A percentile compares a stretch with the other conserved stretches of the same genome.
Evolutionary conservation across 2,329 filamentous ascomycete genomes (phyloP).

Genomic region (Pyrenochaeta sp.): DNA sequence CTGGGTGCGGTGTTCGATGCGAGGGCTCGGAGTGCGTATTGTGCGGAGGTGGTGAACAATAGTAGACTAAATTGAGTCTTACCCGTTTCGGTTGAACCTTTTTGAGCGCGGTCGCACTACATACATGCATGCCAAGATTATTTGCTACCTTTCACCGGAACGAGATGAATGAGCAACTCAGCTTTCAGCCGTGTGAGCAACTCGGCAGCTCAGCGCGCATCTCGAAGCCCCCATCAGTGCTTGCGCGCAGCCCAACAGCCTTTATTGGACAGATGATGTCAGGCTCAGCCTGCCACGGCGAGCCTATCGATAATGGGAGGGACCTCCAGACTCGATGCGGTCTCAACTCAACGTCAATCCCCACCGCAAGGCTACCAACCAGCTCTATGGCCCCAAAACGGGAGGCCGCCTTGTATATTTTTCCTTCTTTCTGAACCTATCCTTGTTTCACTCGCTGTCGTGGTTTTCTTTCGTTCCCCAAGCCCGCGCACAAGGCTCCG

Average conservation of each 20-base stretch:
- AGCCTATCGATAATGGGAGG: conserved; percentile 27
- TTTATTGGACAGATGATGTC: conserved; percentile 17
- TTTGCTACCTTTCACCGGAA: conserved; percentile 20
- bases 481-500: neutral
- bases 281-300: conserved; percentile 10
- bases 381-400: conserved; percentile 2
- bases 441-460: conserved; percentile 1
- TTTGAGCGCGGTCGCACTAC: conserved; percentile 1
- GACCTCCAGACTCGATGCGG: conserved; percentile 7
- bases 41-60: too few species aligned
- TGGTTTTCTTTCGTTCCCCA: neutral
- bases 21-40: too few species aligned
- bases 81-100: conserved; percentile 16
- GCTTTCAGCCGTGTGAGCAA: too few species aligned
- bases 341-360: conserved; percentile 10
- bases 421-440: neutral
- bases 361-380: conserved; percentile 13
- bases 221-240: neutral
- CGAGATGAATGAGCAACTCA: neutral
- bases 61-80: neutral
- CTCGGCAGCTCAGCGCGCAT: neutral
- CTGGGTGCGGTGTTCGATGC: too few species aligned
- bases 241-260: neutral
- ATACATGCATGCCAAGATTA: conserved; percentile 12
- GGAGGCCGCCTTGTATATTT: conserved; percentile 1